A percentile compares a stretch with the other conserved stretches of the same genome.
Conservation (phyloP, 768 basidiomycete genomes). For the Lactifluus rugatus region DNA sequence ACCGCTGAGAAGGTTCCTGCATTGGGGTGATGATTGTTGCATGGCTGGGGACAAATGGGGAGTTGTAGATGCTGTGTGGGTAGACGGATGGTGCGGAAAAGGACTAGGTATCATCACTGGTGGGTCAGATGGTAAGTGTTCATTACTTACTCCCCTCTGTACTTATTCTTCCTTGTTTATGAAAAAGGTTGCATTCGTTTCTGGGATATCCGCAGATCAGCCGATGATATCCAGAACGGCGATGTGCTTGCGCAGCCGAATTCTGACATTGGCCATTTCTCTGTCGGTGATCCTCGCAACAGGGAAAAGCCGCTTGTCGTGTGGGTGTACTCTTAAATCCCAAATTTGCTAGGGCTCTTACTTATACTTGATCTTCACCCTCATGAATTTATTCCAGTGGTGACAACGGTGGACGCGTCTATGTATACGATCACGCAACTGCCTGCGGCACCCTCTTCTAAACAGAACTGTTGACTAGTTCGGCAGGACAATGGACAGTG, state of each 20-base stretch:
- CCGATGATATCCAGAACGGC: constrained; percentile 12
- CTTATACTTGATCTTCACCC: too few relatives aligned
- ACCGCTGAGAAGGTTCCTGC: constrained; percentile 9
- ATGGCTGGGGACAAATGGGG: constrained; percentile 9
- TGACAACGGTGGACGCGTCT: constrained; percentile 17
- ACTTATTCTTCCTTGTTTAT: not conserved
- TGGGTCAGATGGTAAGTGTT: constrained; percentile 16
- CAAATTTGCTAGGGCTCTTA: not conserved
- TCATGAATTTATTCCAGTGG: constrained; percentile 4
- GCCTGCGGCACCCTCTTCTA: not conserved
- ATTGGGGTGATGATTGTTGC: constrained; percentile 16
- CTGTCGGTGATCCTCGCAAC: constrained; percentile 12
- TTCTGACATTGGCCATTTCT: constrained; percentile 19
- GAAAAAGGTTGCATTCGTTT: constrained; percentile 16
- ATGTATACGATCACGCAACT: constrained; percentile 13
- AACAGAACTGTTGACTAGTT: not conserved
- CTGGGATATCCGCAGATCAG: constrained; percentile 17
- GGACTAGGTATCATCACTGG: constrained; percentile 16
- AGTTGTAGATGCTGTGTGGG: constrained; percentile 16
- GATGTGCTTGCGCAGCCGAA: constrained; percentile 14
- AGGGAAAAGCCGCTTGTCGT: constrained; percentile 18
- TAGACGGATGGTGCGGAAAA: constrained; percentile 14
- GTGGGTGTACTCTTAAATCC: constrained; percentile 1
- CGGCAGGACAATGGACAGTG: not conserved
- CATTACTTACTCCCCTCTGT: not conserved